Percentiles rank a stretch among this genome's conserved stretches.
Evolutionary conservation across 495 filamentous ascomycete species (phyloP).

Genomic region (Tirmania nivea): DNA sequence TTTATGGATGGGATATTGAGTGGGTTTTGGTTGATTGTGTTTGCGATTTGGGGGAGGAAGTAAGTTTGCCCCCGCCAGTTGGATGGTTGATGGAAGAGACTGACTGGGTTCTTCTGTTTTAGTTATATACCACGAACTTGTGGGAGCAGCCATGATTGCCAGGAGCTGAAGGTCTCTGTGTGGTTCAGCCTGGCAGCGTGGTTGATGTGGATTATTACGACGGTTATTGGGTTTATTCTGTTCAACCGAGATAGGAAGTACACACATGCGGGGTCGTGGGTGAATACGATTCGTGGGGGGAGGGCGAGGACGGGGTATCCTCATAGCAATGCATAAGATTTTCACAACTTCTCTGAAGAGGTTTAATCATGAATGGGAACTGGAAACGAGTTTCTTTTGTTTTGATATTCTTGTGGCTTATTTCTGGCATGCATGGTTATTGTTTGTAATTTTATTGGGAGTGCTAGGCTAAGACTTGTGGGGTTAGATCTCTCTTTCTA

Average conservation of each 20-base stretch:
- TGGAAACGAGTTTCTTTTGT: neutral
- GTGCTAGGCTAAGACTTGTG: too few relatives aligned
- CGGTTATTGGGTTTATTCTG: neutral
- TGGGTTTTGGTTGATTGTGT: neutral
- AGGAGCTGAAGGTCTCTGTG: neutral
- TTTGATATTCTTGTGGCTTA: neutral
- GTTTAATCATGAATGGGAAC: neutral
- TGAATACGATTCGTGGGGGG: neutral
- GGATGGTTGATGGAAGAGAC: too few relatives aligned
- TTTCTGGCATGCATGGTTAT: neutral
- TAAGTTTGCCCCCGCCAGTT: too few relatives aligned
- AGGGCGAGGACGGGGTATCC: neutral
- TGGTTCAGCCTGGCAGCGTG: neutral
- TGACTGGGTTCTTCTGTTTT: too few relatives aligned
- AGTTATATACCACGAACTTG: neutral
- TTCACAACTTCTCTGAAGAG: neutral
- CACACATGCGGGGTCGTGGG: neutral
- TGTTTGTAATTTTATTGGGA: too few relatives aligned
- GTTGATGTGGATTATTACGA: neutral
- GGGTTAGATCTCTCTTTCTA: too few relatives aligned
- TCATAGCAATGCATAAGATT: neutral
- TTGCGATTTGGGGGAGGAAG: neutral
- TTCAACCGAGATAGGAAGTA: neutral
- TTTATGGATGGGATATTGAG: neutral
- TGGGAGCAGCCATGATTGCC: neutral